These are phyloP conservation scores for Torulaspora maleeae DNA, from an alignment of 805 yeast species.

Conservation along the genomic window DNA sequence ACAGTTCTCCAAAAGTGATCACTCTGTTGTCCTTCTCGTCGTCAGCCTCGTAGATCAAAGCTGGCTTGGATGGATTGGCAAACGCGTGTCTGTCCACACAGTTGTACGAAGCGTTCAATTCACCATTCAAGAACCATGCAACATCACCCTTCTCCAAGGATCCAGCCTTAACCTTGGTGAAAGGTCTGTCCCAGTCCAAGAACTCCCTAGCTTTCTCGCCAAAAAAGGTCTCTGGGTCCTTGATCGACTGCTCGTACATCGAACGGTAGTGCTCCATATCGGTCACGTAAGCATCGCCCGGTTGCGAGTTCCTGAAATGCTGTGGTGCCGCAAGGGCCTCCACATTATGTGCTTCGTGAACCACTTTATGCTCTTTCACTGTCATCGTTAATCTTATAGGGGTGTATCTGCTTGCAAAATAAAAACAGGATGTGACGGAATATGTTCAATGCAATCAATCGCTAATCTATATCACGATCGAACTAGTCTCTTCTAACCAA, in stretches of 20 bases:
- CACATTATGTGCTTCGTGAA: conserved; percentile 40
- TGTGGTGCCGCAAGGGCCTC: conserved; percentile 36
- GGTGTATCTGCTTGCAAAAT: background rate
- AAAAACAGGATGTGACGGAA: background rate
- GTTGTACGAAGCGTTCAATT: conserved; percentile 87
- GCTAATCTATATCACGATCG: background rate
- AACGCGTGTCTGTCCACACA: conserved; percentile 95
- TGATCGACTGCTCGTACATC: conserved; percentile 73
- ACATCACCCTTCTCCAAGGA: conserved; percentile 69
- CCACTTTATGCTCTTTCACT: conserved; percentile 34
- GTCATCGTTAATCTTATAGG: conserved; percentile 12
- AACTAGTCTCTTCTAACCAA: background rate
- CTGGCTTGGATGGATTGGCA: conserved; percentile 76
- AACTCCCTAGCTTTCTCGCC: conserved; percentile 71
- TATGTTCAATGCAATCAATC: conserved; percentile 2
- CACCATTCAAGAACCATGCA: conserved; percentile 94
- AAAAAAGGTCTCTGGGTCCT: conserved; percentile 78
- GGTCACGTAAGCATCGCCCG: conserved; percentile 45
- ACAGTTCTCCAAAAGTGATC: conserved; percentile 81
- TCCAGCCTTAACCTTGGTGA: conserved; percentile 47
- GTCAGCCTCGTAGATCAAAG: conserved; percentile 90
- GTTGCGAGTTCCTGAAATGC: conserved; percentile 40
- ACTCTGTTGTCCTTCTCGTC: conserved; percentile 68
- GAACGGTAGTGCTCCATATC: conserved; percentile 64
- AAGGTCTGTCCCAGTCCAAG: conserved; percentile 74